Evolutionary conservation across 495 filamentous ascomycete genomes (phyloP).

Genomic region (Hypomontagnella monticulosa): DNA sequence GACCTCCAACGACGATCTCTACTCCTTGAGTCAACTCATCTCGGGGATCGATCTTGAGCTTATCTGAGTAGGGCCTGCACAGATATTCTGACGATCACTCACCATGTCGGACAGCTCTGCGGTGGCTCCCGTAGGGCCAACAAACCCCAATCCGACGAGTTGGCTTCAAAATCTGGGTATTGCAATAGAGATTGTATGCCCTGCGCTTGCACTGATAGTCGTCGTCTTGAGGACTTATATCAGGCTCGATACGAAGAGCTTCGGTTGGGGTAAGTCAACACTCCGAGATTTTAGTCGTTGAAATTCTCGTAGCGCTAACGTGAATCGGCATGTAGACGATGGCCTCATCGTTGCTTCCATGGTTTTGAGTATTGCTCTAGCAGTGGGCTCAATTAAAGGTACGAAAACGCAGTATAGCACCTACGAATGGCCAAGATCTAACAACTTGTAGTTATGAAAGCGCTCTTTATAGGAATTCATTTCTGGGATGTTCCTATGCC

Average conservation of each 20-base stretch:
- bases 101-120: constrained; percentile 21
- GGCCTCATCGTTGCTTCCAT: constrained; percentile 25
- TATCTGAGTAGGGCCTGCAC: constrained; percentile 11
- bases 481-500: constrained; percentile 48
- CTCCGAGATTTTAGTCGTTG: neutral
- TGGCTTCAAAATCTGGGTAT: constrained; percentile 40
- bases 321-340: constrained; percentile 17
- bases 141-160: constrained; percentile 31
- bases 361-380: constrained; percentile 21
- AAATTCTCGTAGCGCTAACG: neutral
- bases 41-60: constrained; percentile 29
- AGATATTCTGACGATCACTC: constrained; percentile 13
- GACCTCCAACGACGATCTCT: constrained; percentile 32
- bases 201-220: constrained; percentile 30
- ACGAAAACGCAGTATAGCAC: neutral
- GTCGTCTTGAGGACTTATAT: constrained; percentile 35
- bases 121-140: constrained; percentile 1
- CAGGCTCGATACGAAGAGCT: constrained; percentile 31
- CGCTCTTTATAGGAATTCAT: constrained; percentile 54
- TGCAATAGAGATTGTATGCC: constrained; percentile 31
- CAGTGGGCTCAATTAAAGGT: constrained; percentile 30
- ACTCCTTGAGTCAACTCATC: constrained; percentile 24
- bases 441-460: constrained; percentile 46
- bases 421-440: neutral
- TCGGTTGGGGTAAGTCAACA: constrained; percentile 38